Base-by-base conservation (phyloP, 1,284 basidiomycete genomes). In the Papiliotrema laurentii region DNA sequence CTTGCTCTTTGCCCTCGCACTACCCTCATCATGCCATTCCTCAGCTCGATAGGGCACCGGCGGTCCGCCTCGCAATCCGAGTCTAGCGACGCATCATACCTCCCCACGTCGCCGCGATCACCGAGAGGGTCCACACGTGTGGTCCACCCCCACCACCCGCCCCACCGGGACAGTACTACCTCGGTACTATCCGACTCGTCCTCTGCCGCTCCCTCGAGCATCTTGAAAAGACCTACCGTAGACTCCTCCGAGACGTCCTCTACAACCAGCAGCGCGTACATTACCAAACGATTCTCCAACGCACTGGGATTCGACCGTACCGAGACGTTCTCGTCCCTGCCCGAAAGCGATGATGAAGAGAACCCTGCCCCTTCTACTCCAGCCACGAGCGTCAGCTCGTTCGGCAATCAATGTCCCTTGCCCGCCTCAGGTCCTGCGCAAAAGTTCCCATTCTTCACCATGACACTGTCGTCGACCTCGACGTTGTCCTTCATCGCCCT, bases 401-500 rank as follows among this genome's bases (percentile, higher is more conserved):
- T 65, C 19, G 44, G 45, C 19, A 41, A 30, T 16, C 60, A 64
- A 53, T 70, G 68, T 47, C 68, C 69, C 0, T 34, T 72, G 28
- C 67, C 67, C 10, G 45, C 55, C 21, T 51, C 56, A 10, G 24
- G 50, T 9, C 19, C 45, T 5, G 26, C 34, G 13, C 35, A 56
- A 14, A 38, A 48, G 39, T 66, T 71, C 44, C 68, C 69, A 10
- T 72, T 68, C 57, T 69, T 70, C 55, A 55, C 59, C 39, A 57
- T 72, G 58, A 65, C 65, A 2, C 45, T 72, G n/a, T 60, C 58
- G 14, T 63, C 62, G 1, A 58, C 54, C 1, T 64, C 63, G 14
- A 70, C 69, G 1, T 54, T 72, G 5, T 60, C 56, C 5, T 72
- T 72, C 47, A 64, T 72, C 47, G 68, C 67, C 2, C 58, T 72